phyloP scores from a whole-genome alignment of 2,329 filamentous ascomycete species.

The Penicillium janthinellum region DNA sequence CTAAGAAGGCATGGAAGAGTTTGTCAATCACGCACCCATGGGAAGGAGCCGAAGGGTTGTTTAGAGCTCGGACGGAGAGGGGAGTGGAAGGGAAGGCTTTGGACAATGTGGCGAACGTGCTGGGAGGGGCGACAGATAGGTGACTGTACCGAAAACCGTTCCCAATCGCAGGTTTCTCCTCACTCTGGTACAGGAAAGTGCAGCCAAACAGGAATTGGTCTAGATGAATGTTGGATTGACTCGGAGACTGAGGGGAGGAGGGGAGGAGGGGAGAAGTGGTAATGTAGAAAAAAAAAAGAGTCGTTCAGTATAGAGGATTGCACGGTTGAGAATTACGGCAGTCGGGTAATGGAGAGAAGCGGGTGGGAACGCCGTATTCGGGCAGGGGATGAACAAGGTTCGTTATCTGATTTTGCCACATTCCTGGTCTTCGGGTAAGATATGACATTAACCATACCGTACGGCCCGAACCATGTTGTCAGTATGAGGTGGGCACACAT shows the following conservation, averaged over 20 bases:
- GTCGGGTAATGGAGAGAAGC: constrained; percentile 8
- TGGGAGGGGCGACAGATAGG: neutral
- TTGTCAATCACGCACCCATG: constrained; percentile 24
- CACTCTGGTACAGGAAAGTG: neutral
- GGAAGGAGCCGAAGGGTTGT: neutral
- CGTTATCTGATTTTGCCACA: constrained; percentile 25
- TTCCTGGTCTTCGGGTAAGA: constrained; percentile 8
- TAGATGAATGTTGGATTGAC: neutral
- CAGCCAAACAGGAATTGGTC: constrained; percentile 4
- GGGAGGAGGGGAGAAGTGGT: neutral
- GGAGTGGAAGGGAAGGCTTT: constrained; percentile 2
- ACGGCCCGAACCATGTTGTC: too few species aligned
- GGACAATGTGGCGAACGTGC: neutral
- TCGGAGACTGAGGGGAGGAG: neutral
- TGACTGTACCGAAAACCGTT: neutral
- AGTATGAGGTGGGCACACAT: too few species aligned
- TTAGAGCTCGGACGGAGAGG: neutral
- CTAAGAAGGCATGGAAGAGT: neutral
- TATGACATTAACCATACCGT: neutral
- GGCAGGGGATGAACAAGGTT: constrained; percentile 7
- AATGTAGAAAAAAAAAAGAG: neutral
- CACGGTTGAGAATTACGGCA: constrained; percentile 12
- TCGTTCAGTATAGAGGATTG: neutral
- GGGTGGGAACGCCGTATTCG: constrained; percentile 6
- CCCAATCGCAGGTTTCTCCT: neutral